Evolutionary conservation across 495 filamentous ascomycete genomes (phyloP).

Genomic region (Entonaema liquescens): DNA sequence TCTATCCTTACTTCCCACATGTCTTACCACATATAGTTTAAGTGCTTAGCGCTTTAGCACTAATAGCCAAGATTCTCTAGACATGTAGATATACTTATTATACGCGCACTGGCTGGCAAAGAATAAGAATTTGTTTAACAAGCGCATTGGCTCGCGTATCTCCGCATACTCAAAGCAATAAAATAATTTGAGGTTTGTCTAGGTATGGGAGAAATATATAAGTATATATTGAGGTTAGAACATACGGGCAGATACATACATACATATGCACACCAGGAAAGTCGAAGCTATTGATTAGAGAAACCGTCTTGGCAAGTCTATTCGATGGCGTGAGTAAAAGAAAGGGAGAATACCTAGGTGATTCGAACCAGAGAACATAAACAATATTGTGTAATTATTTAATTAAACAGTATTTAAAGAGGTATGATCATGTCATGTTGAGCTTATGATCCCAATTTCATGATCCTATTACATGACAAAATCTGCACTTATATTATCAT

Average conservation of each 20-base stretch:
- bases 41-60: background rate
- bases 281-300: background rate
- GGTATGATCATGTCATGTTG: background rate
- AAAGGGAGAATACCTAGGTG: background rate
- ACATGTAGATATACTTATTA: no score
- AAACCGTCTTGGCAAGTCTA: background rate
- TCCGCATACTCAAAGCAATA: no score
- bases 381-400: no score
- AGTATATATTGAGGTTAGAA: no score
- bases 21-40: slow-evolving; percentile 11
- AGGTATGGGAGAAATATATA: no score
- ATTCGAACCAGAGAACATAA: no score
- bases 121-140: no score
- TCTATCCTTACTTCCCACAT: slow-evolving; percentile 1
- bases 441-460: background rate
- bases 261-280: background rate
- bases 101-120: no score
- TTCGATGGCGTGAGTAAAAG: background rate
- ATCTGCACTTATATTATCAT: background rate
- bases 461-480: background rate
- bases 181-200: no score
- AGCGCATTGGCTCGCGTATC: no score
- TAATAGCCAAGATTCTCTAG: no score
- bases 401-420: background rate
- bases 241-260: background rate